phyloP scores from a whole-genome alignment of 371 early-diverging fungal species.

The Lichtheimia ramosa region DNA sequence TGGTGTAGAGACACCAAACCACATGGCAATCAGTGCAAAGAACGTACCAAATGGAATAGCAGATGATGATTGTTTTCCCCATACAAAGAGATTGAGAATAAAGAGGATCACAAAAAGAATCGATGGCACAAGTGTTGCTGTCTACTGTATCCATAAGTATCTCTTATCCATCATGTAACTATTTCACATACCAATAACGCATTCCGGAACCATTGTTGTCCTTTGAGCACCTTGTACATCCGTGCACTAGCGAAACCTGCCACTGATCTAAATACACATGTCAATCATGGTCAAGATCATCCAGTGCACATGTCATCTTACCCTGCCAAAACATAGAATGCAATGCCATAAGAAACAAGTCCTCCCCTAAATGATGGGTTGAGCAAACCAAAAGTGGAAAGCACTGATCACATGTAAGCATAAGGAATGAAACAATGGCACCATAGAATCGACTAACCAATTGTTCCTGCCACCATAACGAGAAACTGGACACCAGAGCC shows the following conservation, averaged over 20 bases:
- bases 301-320: constrained; percentile 22
- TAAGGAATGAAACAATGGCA: neutral
- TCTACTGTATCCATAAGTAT: constrained; percentile 16
- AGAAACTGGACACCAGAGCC: constrained; percentile 83
- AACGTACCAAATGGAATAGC: constrained; percentile 86
- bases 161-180: neutral
- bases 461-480: constrained; percentile 59
- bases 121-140: constrained; percentile 54
- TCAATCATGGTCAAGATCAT: too few relatives aligned
- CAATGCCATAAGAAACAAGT: constrained; percentile 65
- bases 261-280: constrained; percentile 29
- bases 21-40: constrained; percentile 71
- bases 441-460: constrained; percentile 17
- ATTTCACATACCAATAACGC: constrained; percentile 46
- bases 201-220: constrained; percentile 74
- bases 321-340: constrained; percentile 72
- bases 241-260: constrained; percentile 79
- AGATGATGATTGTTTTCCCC: constrained; percentile 72
- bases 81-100: constrained; percentile 74
- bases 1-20: constrained; percentile 77
- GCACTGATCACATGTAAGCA: constrained; percentile 31
- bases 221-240: constrained; percentile 77
- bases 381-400: constrained; percentile 77
- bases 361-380: constrained; percentile 83
- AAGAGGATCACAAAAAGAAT: constrained; percentile 44